Percentiles rank a stretch among this genome's conserved stretches.
These are phyloP conservation scores for Dendrocalamus sinicus DNA, from an alignment of 176 grass and related monocot genomes.

Conservation along the genomic window DNA sequence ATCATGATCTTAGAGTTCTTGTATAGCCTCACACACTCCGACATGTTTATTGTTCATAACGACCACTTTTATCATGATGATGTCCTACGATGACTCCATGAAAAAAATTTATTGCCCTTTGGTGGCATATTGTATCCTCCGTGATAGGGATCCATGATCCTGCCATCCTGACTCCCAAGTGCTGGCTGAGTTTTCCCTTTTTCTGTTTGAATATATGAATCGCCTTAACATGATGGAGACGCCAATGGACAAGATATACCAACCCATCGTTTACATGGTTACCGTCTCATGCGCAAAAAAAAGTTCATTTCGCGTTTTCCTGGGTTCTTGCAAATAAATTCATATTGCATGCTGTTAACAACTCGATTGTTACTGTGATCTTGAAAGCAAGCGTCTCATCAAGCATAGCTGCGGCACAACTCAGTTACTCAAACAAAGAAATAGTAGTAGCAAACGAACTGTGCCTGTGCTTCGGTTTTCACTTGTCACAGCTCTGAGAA, in stretches of 20 bases:
- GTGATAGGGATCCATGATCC: background rate
- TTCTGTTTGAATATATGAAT: too few species aligned
- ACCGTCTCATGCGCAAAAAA: too few species aligned
- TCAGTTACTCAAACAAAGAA: too few species aligned
- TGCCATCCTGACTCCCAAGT: background rate
- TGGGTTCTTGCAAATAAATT: background rate
- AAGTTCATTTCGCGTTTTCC: background rate
- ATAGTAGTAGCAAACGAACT: too few species aligned
- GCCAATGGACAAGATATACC: background rate
- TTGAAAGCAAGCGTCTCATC: background rate
- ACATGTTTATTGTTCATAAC: background rate
- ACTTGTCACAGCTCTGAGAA: too few species aligned
- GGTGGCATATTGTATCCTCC: background rate
- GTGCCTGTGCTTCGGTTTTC: too few species aligned
- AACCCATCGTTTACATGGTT: background rate
- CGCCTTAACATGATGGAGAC: too few species aligned
- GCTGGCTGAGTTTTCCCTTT: background rate
- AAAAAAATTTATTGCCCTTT: background rate
- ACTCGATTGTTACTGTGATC: too few species aligned
- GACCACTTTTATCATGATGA: background rate
- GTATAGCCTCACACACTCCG: background rate
- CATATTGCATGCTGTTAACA: background rate
- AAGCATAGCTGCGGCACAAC: too few species aligned
- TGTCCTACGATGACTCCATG: background rate
- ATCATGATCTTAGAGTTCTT: background rate